These are phyloP conservation scores for Neonectria coccinea DNA, from an alignment of 2,329 filamentous ascomycete genomes.

Conservation along the genomic window DNA sequence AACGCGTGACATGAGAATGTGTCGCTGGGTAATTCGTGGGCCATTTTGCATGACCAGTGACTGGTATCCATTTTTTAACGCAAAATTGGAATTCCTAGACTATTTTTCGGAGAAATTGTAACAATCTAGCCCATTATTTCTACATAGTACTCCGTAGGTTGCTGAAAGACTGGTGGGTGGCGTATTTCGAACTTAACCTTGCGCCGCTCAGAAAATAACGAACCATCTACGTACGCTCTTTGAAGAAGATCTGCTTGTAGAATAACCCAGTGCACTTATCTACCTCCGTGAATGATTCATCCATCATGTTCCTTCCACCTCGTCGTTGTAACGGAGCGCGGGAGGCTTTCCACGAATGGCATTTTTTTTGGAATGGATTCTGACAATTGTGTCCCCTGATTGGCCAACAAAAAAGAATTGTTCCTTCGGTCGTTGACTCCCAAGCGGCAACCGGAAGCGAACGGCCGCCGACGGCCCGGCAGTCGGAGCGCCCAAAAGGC, in stretches of 20 bases:
- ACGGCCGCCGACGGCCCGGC: conserved; percentile 42
- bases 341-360: conserved; percentile 1
- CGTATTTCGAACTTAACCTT: neutral
- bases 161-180: neutral
- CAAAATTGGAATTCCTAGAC: neutral
- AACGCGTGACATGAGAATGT: too few species aligned
- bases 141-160: too few species aligned
- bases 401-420: neutral
- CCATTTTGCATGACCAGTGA: too few species aligned
- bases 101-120: neutral
- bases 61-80: too few species aligned
- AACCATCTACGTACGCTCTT: neutral
- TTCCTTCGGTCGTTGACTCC: neutral
- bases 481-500: conserved; percentile 35
- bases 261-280: too few species aligned
- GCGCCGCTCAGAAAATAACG: neutral
- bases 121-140: too few species aligned
- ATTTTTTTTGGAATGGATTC: conserved; percentile 15
- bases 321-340: neutral
- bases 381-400: conserved; percentile 11
- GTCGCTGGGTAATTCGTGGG: too few species aligned
- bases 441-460: conserved; percentile 38
- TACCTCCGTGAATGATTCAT: too few species aligned
- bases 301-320: neutral
- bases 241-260: too few species aligned